Base-by-base conservation (phyloP, 148 eudicot species). In the Simmondsia chinensis region DNA sequence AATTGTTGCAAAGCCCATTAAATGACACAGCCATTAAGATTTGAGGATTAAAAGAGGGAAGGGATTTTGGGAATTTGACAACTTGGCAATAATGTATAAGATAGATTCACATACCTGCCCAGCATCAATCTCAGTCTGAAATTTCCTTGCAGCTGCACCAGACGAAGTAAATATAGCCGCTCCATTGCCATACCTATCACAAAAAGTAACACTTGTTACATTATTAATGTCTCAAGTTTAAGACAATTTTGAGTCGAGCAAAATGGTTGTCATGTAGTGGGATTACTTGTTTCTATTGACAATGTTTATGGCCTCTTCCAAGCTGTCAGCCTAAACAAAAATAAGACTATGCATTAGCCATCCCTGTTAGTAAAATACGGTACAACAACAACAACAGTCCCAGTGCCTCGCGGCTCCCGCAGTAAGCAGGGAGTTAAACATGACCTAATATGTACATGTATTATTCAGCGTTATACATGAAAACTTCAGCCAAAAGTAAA, bases 91-190 rank as follows among this genome's bases (percentile, higher is more conserved):
- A 14, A 22, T 19, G 45, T 7, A 28, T 34, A 13, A 21, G 25
- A 38, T 17, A 34, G 13, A 1, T 15, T 35, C 26, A 15, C 25
- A 28, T 78, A 86, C 99, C 96, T 93, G 99, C 22, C 99, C 99
- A 41, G 99, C 82, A 52, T 86, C 99, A 9, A 93, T 93, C 31
- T 93, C 99, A 38, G 74, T 82, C 66, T 86, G 94, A 41, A 93
- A 93, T 58, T 86, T 93, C 59, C 99, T 79, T 26, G 99, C 99
- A 44, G 85, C 89, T 21, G 75, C 83, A 53, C 96, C 99, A 7
- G 94, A 86, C 50, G 85, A 66, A 47, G 99, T 93, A 60, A 93
- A 93, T 37, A 93, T 86, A 28, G 96, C 69, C 14, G 96, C 99
- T 39, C 96, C 99, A 54, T 86, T 86, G 11, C 96, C 96, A 53